Percentiles rank a stretch among this genome's conserved stretches.
phyloP scores from a whole-genome alignment of 2,329 filamentous ascomycete genomes.

The Bipolaris cookei region DNA sequence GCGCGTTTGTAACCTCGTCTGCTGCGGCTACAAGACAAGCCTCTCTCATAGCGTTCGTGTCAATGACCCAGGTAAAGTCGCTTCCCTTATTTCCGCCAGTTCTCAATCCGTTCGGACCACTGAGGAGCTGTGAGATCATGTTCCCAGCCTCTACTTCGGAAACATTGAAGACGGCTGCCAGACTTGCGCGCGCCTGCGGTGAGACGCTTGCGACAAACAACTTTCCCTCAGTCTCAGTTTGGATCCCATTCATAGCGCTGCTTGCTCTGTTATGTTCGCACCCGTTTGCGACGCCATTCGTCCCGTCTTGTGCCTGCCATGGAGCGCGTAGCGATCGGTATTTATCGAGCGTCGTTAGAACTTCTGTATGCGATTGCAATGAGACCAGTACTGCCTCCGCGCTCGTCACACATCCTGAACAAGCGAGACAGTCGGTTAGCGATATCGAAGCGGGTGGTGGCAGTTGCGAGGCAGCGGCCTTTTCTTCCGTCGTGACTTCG shows the following conservation, averaged over 20 bases:
- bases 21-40: slow-evolving; percentile 73
- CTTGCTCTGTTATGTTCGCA: too few relatives aligned
- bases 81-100: slow-evolving; percentile 74
- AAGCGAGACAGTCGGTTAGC: slow-evolving; percentile 94
- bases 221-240: slow-evolving; percentile 59
- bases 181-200: slow-evolving; percentile 85
- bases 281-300: slow-evolving; percentile 21
- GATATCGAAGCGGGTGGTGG: slow-evolving; percentile 87
- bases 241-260: slow-evolving; percentile 18
- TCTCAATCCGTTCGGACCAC: slow-evolving; percentile 71
- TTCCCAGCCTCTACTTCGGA: slow-evolving; percentile 75
- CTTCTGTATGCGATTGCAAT: slow-evolving; percentile 90
- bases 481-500: slow-evolving; percentile 94
- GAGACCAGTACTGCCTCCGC: slow-evolving; percentile 97
- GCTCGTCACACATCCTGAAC: slow-evolving; percentile 95
- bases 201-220: slow-evolving; percentile 92
- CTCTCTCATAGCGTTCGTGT: slow-evolving; percentile 84
- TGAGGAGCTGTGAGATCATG: slow-evolving; percentile 83
- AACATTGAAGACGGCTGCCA: slow-evolving; percentile 82
- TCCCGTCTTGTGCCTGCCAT: slow-evolving; percentile 40
- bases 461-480: slow-evolving; percentile 62
- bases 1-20: slow-evolving; percentile 54
- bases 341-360: slow-evolving; percentile 79
- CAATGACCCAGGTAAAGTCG: slow-evolving; percentile 85
- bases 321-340: slow-evolving; percentile 53